These are phyloP conservation scores for Aspergillus biplanus DNA, from an alignment of 495 filamentous ascomycete species.

Conservation along the genomic window DNA sequence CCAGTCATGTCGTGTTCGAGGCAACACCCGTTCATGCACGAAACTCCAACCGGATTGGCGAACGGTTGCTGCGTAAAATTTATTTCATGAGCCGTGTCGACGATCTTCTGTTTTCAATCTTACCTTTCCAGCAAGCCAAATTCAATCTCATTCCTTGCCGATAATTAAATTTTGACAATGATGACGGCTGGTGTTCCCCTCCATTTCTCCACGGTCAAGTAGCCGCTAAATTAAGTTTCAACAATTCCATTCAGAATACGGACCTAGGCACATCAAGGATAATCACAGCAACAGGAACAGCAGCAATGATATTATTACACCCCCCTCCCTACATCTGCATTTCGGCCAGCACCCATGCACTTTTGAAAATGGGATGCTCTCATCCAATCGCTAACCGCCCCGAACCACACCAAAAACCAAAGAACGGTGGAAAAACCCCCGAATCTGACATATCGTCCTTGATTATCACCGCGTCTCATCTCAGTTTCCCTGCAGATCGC, in stretches of 20 bases:
- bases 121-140: neutral
- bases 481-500: conserved; percentile 21
- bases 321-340: conserved; percentile 15
- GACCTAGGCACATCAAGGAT: neutral
- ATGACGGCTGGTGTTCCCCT: neutral
- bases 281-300: neutral
- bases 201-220: neutral
- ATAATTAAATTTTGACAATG: neutral
- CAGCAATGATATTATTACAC: conserved; percentile 2
- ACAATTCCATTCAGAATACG: neutral
- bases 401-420: conserved; percentile 18
- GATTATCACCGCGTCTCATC: conserved; percentile 12
- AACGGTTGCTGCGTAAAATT: neutral
- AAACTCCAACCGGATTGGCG: conserved; percentile 15
- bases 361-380: conserved; percentile 21
- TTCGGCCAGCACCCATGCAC: conserved; percentile 13
- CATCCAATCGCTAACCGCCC: conserved; percentile 33
- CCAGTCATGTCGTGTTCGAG: conserved; percentile 15
- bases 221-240: neutral
- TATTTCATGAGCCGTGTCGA: neutral
- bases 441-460: conserved; percentile 20
- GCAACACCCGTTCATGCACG: conserved; percentile 30
- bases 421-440: conserved; percentile 17
- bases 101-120: neutral
- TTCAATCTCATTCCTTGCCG: neutral